Conservation (phyloP, 805 yeast genomes). For the Candida patagonica region DNA sequence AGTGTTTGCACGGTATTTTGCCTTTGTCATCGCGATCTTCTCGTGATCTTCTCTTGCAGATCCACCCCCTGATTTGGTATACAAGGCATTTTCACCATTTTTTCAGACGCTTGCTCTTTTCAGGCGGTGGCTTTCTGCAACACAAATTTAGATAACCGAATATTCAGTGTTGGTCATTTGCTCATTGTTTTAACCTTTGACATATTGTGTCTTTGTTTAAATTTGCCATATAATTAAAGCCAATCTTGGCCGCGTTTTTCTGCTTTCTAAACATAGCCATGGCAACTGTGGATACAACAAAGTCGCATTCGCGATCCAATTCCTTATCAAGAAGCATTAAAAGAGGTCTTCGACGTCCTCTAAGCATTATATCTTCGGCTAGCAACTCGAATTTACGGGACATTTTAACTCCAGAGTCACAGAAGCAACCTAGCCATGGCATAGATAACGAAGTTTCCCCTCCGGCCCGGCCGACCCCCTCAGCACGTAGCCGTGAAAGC, state of each 20-base stretch:
- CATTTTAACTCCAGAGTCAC: neutral
- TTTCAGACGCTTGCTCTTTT: no score
- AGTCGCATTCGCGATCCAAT: neutral
- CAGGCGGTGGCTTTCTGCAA: no score
- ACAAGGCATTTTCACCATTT: no score
- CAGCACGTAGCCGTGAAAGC: no score
- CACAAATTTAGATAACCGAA: no score
- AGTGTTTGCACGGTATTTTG: no score
- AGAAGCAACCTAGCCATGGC: neutral
- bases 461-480: no score
- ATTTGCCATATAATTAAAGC: no score
- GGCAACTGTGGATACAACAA: neutral
- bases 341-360: neutral
- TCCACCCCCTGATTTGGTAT: no score
- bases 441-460: no score
- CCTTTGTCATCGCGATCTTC: no score
- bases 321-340: neutral
- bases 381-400: neutral
- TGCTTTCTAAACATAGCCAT: neutral
- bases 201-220: neutral
- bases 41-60: no score
- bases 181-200: neutral
- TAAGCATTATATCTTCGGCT: neutral
- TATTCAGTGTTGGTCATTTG: neutral
- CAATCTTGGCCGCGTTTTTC: neutral